Evolutionary conservation across 805 yeast species (phyloP).

Genomic region (Wickerhamiella nectarea): DNA sequence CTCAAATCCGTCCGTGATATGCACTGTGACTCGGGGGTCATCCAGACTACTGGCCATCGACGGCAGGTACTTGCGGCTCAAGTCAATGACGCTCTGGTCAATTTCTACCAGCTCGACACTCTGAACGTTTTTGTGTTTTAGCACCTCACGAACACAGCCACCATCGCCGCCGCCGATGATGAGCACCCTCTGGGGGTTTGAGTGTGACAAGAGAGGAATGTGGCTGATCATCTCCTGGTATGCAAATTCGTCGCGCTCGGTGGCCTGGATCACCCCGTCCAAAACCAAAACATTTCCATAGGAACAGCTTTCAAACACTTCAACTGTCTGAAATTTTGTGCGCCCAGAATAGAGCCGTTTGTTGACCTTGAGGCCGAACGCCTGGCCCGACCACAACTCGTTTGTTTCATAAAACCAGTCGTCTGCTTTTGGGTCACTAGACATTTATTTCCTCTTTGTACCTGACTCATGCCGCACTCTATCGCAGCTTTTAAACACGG

Average conservation of each 20-base stretch:
- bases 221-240: conserved; percentile 89
- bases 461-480: conserved; percentile 12
- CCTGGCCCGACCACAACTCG: conserved; percentile 76
- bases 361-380: conserved; percentile 52
- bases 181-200: conserved; percentile 57
- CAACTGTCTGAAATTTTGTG: conserved; percentile 64
- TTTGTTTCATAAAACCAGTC: conserved; percentile 80
- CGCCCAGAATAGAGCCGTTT: conserved; percentile 50
- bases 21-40: conserved; percentile 52
- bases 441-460: neutral
- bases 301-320: conserved; percentile 58
- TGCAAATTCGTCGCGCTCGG: conserved; percentile 86
- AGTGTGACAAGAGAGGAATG: conserved; percentile 66
- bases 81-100: conserved; percentile 65
- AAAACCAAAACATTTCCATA: conserved; percentile 82
- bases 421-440: too few relatives aligned
- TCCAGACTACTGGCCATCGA: conserved; percentile 43
- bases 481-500: conserved; percentile 4
- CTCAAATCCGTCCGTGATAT: conserved; percentile 74
- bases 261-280: conserved; percentile 82
- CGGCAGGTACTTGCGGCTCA: conserved; percentile 61
- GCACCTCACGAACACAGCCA: conserved; percentile 79
- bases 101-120: conserved; percentile 73
- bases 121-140: conserved; percentile 53
- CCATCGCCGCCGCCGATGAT: conserved; percentile 97